Evolutionary conservation across 345 rosid genomes (phyloP).

Genomic region (Odontarrhena argentea): DNA sequence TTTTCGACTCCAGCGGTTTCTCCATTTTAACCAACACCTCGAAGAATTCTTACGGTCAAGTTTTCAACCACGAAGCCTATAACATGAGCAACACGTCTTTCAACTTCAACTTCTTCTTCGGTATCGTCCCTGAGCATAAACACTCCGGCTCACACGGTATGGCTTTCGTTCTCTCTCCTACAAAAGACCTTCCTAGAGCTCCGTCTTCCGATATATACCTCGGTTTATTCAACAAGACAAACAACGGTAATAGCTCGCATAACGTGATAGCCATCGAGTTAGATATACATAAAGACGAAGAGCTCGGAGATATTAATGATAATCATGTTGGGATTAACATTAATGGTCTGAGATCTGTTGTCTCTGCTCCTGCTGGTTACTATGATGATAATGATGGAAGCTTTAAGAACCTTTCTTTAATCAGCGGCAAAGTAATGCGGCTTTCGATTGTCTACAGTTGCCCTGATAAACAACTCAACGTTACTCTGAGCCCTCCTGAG

Average conservation of each 20-base stretch:
- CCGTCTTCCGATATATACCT: constrained; percentile 35
- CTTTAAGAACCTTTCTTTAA: background rate
- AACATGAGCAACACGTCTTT: constrained; percentile 47
- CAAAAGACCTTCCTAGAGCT: constrained; percentile 42
- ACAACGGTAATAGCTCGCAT: constrained; percentile 44
- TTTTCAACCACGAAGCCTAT: constrained; percentile 39
- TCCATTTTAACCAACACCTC: constrained; percentile 48
- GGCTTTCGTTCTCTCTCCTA: constrained; percentile 51
- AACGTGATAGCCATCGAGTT: constrained; percentile 56
- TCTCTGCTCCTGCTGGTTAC: constrained; percentile 48
- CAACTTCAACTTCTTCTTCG: constrained; percentile 55
- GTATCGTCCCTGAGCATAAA: constrained; percentile 42
- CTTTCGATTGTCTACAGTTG: constrained; percentile 53
- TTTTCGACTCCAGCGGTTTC: constrained; percentile 34
- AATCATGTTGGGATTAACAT: constrained; percentile 67
- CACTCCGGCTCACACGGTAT: constrained; percentile 49
- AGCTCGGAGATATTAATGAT: constrained; percentile 45
- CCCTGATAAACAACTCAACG: constrained; percentile 32
- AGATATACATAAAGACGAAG: constrained; percentile 47
- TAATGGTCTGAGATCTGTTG: constrained; percentile 41
- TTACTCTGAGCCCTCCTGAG: constrained; percentile 45
- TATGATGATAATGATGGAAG: constrained; percentile 27
- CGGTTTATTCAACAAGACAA: constrained; percentile 47
- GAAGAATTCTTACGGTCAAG: constrained; percentile 40
- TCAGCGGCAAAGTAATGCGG: constrained; percentile 39